These are phyloP conservation scores for Rubia tinctorum DNA, from an alignment of 305 asterid genomes.

Conservation along the genomic window DNA sequence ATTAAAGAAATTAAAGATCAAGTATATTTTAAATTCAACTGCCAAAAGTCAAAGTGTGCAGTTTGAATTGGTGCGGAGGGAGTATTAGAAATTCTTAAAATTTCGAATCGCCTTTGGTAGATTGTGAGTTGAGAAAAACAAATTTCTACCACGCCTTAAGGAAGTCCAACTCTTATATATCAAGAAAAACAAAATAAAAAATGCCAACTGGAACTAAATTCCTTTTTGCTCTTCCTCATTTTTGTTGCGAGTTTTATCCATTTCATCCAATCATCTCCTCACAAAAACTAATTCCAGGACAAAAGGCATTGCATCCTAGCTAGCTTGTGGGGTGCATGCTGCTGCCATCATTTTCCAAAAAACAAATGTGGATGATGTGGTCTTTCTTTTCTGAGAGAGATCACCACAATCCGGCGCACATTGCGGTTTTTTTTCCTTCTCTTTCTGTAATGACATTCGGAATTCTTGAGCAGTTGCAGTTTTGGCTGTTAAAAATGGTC, in stretches of 20 bases:
- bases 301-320: neutral
- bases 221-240: neutral
- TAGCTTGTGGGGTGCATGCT: neutral
- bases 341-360: slow-evolving; percentile 1
- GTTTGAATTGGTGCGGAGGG: too few species aligned
- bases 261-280: neutral
- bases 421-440: neutral
- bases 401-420: neutral
- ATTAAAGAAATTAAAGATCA: too few species aligned
- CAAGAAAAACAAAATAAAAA: neutral
- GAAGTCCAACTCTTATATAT: too few species aligned
- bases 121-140: too few species aligned
- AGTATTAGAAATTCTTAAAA: too few species aligned
- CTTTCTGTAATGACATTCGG: too few species aligned
- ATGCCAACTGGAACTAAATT: neutral
- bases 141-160: too few species aligned
- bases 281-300: neutral
- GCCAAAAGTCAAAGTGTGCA: too few species aligned
- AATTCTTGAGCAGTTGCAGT: too few species aligned
- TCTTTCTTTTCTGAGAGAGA: neutral
- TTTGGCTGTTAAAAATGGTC: neutral
- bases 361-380: neutral
- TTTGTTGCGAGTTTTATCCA: neutral
- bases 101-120: too few species aligned
- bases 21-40: too few species aligned